Evolutionary conservation across 331 rosid genomes (phyloP), one percentile per base, ranked within the genome.

Genomic region (Dryas integrifolia): DNA sequence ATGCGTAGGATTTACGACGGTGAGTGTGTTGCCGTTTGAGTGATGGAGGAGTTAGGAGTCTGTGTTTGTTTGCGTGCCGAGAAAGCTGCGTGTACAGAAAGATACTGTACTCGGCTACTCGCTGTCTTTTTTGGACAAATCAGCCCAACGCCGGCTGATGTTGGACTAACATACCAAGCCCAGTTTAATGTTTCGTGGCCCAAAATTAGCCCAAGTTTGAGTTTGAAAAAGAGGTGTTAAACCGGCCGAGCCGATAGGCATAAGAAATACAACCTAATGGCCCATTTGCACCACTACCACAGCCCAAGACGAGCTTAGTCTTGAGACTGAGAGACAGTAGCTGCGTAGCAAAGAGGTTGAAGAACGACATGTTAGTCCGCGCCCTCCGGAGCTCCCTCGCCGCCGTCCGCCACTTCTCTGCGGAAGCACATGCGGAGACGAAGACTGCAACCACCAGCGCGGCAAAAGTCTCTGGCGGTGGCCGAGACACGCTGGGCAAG

Each of bases 401-500:
- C 40, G 71, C 72, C 21, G 77, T 72, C 5, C 79, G 87, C 44
- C 62, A 46, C 48, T 80, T 80, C 72, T 74, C 81, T 21, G 80
- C 83, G 16, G 76, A 41, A 74, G 82, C 77, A 15, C 48, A 51
- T 45, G 56, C 14, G 26, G 72, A 46, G 65, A 51, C 47, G 24
- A 66, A 59, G 48, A 43, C 21, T 26, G 63, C 51, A 65, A 58
- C 43, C 48, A 48, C 55, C 18, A 52, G n/a, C 12, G 13, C 70
- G 6, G 14, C 3, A 10, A 52, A 68, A 16, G 44, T 5, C 3
- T n/a, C 73, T 9, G 59, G 80, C 55, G 80, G 80, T 41, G 89
- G 88, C 16, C 43, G 85, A 79, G 96, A 89, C 78, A 86, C 92
- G 5, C 83, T 92, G 39, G 88, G 96, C 4, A 81, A 88, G 51